A percentile compares a stretch with the other conserved stretches of the same genome.
Evolutionary conservation across 2,329 filamentous ascomycete species (phyloP).

Genomic region (Xylaria sp.): DNA sequence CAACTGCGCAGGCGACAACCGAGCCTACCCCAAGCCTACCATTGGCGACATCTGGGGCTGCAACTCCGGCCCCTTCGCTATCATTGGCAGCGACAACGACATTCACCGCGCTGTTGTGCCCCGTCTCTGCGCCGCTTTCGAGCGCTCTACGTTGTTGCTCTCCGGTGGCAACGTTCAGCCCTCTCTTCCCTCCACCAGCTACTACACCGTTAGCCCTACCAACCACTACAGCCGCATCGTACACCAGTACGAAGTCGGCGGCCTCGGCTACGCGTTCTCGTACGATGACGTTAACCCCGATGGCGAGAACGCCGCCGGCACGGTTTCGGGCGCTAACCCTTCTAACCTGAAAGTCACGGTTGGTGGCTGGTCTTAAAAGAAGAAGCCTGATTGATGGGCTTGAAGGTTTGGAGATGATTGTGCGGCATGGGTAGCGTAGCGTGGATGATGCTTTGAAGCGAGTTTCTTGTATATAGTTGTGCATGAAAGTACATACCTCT

Average conservation of each 20-base stretch:
- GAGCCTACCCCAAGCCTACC: constrained; percentile 56
- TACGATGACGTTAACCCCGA: constrained; percentile 75
- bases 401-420: not conserved
- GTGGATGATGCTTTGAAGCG: not conserved
- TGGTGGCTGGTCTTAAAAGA: constrained; percentile 52
- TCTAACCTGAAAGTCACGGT: constrained; percentile 60
- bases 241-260: constrained; percentile 68
- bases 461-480: constrained; percentile 31
- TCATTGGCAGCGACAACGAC: constrained; percentile 52
- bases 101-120: constrained; percentile 58
- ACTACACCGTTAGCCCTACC: constrained; percentile 59
- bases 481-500: constrained; percentile 5
- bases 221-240: constrained; percentile 70
- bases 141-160: constrained; percentile 58
- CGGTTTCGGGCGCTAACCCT: constrained; percentile 60
- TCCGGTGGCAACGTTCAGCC: constrained; percentile 61
- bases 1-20: constrained; percentile 56
- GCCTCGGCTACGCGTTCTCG: constrained; percentile 72
- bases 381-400: too few species aligned
- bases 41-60: constrained; percentile 63
- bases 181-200: constrained; percentile 50
- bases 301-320: constrained; percentile 65
- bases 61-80: constrained; percentile 60
- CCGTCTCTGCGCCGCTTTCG: constrained; percentile 62
- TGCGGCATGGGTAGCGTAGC: not conserved